Base-by-base conservation (phyloP, 306 rosid species). In the Pyrus communis region DNA sequence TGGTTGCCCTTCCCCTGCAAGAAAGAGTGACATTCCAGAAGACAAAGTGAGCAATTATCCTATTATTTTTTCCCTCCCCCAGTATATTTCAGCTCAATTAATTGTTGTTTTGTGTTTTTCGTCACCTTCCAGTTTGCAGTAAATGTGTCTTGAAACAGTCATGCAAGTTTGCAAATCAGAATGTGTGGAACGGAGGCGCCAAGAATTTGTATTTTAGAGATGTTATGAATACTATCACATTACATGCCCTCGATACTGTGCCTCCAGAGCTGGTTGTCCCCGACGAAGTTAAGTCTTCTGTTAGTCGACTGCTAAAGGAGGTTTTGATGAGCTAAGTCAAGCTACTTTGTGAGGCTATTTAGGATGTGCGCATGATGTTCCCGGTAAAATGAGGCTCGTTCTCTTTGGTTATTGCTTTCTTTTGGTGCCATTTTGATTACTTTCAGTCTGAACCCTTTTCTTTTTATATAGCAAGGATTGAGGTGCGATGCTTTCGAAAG, bases 1-100 rank as follows among this genome's bases (percentile, higher is more conserved):
- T 65, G 96, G 97, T 15, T 94, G 98, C 78, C 95, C 97, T 71
- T 80, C 89, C 12, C 62, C 30, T 14, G 57, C 25, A 61, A 81
- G 23, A 63, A 71, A 70, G 67, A 46, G 31, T 42, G 87, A 81
- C 69, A 87, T 94, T 78, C 91, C 83, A 80, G 96, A 85, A 68
- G 73, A 80, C 60, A 82, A 80, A 64, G 88, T 38, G 66, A 81
- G 88, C 67, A 67, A 35, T 21, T 67, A 45, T 30, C 61, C 21
- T 9, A 15, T 31, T n/a, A 65, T 3, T 19, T 67, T 21, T 38
- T 52, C 65, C 28, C 7, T 38, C 33, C 75, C 28, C 15, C 58
- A 8, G 31, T 19, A 28, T 5, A 25, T 11, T 43, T 75, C 64
- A 38, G 30, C 9, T 23, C 23, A 43, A 4, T 23, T 18, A 2